A percentile compares a stretch with the other conserved stretches of the same genome.
These are phyloP conservation scores for Phragmites australis DNA, from an alignment of 176 grass and related monocot species.

Conservation along the genomic window DNA sequence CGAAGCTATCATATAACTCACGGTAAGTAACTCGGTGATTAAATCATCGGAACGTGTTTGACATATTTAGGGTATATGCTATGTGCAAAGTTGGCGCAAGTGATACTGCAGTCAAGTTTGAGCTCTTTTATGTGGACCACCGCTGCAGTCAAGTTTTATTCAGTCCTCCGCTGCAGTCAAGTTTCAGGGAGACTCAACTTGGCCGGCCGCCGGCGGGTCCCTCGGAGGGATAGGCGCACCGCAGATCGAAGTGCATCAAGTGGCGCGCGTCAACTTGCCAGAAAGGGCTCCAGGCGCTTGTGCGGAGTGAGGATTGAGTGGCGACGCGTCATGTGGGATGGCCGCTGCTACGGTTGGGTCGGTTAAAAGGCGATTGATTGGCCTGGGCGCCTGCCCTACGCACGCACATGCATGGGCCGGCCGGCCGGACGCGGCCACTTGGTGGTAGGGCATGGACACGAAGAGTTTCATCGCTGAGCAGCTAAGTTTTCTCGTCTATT, in stretches of 20 bases:
- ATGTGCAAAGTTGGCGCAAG: too few relatives aligned
- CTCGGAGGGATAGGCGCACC: background rate
- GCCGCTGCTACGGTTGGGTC: slow-evolving; percentile 28
- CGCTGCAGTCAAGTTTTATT: too few relatives aligned
- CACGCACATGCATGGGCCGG: slow-evolving; percentile 17
- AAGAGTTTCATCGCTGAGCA: background rate
- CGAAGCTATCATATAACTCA: background rate
- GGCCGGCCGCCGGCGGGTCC: slow-evolving; percentile 12
- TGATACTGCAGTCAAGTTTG: too few relatives aligned
- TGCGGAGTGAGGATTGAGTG: background rate
- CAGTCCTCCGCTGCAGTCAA: too few relatives aligned
- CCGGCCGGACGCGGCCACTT: slow-evolving; percentile 17
- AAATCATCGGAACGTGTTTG: background rate
- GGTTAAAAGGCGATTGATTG: slow-evolving; percentile 29
- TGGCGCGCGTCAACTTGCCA: slow-evolving; percentile 29
- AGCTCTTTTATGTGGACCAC: too few relatives aligned
- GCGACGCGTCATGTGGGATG: slow-evolving; percentile 37
- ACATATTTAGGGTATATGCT: too few relatives aligned
- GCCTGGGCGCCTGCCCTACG: background rate
- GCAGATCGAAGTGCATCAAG: background rate
- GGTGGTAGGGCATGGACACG: background rate
- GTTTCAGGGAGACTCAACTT: too few relatives aligned
- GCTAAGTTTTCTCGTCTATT: background rate
- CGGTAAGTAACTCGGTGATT: background rate
- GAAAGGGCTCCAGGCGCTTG: background rate